A percentile compares a stretch with the other conserved stretches of the same genome.
phyloP scores from a whole-genome alignment of 495 filamentous ascomycete genomes.

The Glonium stellatum region DNA sequence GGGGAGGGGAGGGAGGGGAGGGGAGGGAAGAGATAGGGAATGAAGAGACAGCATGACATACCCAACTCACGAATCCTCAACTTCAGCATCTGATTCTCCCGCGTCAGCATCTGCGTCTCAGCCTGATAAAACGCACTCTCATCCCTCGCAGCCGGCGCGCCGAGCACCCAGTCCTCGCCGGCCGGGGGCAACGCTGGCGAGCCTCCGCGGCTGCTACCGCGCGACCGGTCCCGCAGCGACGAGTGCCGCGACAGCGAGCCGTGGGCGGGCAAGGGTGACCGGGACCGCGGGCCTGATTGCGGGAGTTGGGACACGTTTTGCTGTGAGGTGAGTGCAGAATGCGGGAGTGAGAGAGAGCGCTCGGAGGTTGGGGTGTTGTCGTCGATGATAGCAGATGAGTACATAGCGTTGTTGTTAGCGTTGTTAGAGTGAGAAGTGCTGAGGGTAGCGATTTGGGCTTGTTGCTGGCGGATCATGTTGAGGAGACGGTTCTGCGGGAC shows the following conservation, averaged over 20 bases:
- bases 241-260: constrained; percentile 49
- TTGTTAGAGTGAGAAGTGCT: constrained; percentile 45
- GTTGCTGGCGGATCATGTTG: constrained; percentile 80
- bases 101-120: constrained; percentile 74
- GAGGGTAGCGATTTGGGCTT: constrained; percentile 61
- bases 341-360: constrained; percentile 48
- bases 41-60: constrained; percentile 34
- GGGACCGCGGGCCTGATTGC: constrained; percentile 38
- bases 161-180: constrained; percentile 30
- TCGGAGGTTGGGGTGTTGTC: constrained; percentile 63
- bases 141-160: constrained; percentile 42
- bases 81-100: constrained; percentile 92
- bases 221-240: constrained; percentile 33
- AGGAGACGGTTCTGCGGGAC: constrained; percentile 74
- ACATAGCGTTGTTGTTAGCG: constrained; percentile 34
- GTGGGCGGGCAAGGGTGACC: constrained; percentile 44
- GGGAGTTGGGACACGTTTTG: constrained; percentile 7
- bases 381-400: constrained; percentile 52
- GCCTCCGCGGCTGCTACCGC: constrained; percentile 31
- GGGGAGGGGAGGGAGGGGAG: no score
- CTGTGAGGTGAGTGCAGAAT: constrained; percentile 31
- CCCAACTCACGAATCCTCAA: constrained; percentile 78
- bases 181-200: constrained; percentile 36
- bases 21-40: no score
- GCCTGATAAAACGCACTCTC: constrained; percentile 87